Evolutionary conservation across 306 rosid genomes (phyloP).

Genomic region (Acacia confusa): DNA sequence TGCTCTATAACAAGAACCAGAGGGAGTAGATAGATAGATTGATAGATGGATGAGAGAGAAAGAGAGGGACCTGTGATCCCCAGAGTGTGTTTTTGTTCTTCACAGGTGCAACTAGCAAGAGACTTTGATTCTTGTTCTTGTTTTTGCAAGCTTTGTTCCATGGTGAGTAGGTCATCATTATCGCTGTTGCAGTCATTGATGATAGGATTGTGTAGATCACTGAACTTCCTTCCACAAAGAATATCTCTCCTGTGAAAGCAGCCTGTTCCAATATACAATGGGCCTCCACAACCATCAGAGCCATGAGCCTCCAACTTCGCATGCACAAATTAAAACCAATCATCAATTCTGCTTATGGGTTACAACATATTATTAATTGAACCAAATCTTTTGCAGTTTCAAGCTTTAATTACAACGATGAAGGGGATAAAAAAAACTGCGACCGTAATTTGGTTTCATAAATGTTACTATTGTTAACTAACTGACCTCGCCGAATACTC

Average conservation of each 20-base stretch:
- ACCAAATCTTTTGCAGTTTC: background rate
- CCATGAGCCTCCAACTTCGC: conserved; percentile 66
- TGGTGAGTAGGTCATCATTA: conserved; percentile 21
- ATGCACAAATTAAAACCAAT: background rate
- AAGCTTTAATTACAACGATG: background rate
- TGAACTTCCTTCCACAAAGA: conserved; percentile 61
- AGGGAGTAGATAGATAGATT: too few species aligned
- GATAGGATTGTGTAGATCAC: conserved; percentile 16
- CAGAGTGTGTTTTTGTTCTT: conserved; percentile 75
- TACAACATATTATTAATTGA: background rate
- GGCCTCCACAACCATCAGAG: conserved; percentile 68
- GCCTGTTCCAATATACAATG: conserved; percentile 66
- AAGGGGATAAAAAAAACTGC: background rate
- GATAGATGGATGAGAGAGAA: background rate
- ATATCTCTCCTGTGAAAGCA: conserved; percentile 79
- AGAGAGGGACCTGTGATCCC: conserved; percentile 68
- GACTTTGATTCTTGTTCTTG: conserved; percentile 52
- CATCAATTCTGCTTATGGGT: background rate
- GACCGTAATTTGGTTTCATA: background rate
- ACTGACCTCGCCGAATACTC: conserved; percentile 41
- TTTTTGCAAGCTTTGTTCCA: conserved; percentile 20
- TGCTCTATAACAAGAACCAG: too few species aligned
- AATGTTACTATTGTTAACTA: background rate
- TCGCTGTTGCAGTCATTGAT: conserved; percentile 35
- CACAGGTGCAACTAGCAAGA: conserved; percentile 67